Base-by-base conservation (phyloP, 2,329 filamentous ascomycete species). In the Stylonectria norvegica region DNA sequence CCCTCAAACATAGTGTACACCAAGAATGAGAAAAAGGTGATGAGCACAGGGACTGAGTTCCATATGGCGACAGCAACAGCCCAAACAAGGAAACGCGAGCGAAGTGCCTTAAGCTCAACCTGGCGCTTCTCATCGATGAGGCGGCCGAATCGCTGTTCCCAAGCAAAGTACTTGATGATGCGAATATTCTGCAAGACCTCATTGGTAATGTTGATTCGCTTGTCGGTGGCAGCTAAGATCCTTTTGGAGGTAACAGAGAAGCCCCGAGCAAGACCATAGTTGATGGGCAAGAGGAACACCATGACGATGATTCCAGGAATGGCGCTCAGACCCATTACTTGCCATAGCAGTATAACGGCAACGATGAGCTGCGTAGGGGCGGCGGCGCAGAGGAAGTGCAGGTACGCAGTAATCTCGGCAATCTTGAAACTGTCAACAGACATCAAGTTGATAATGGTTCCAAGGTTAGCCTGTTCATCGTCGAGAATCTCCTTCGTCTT, bases 401-500 rank as follows among this genome's bases (percentile, higher is more conserved):
- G 72, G 62, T 98, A 98, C 0, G 91, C 86, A 25, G 89, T 93
- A 43, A 95, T 84, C 61, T 98, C 93, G 47, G 88, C 86, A 40
- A 98, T 89, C 69, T 98, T 98, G 79, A 97, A 97, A 34, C 91
- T 96, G 70, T 98, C 94, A 28, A 98, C 94, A 9, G 93, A 94
- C 93, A 98, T 98, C 51, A 98, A 73, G 64, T 97, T 98, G 71
- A 98, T 98, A 58, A 98, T 96, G n/a, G 93, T 95, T 48, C 94
- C 93, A 36, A 94, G 76, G 46, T 93, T 96, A 27, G 89, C 91
- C 67, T 95, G 89, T 42, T 85, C 78, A 47, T 89, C 83, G 14
- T 68, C 53, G 17, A 46, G 49, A 10, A 50, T 59, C 2, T 54
- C 54, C 37, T 69, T 63, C 38, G 62, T 63, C 38, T 63, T 63